Evolutionary conservation across 108 stramenopile genomes (phyloP).

Genomic region (Cylindrotheca closterium): DNA sequence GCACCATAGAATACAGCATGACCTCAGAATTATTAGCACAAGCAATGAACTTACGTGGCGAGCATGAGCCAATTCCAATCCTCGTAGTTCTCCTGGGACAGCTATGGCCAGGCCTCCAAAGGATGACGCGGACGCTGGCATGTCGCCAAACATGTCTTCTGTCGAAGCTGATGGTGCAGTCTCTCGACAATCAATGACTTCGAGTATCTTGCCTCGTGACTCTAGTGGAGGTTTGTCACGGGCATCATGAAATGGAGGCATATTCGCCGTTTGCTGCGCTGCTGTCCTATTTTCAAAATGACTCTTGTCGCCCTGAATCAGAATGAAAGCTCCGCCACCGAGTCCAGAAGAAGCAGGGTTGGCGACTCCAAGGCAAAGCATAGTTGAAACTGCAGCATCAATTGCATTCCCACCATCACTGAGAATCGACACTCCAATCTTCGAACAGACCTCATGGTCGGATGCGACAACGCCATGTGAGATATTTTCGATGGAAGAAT

Average conservation of each 20-base stretch:
- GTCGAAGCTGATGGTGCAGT: slow-evolving; percentile 53
- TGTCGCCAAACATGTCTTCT: slow-evolving; percentile 48
- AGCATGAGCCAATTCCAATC: slow-evolving; percentile 66
- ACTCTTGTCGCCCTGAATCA: slow-evolving; percentile 48
- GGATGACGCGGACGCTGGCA: slow-evolving; percentile 35
- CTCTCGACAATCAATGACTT: slow-evolving; percentile 85
- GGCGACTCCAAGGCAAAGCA: slow-evolving; percentile 77
- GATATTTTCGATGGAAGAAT: slow-evolving; percentile 28
- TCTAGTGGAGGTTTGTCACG: slow-evolving; percentile 9
- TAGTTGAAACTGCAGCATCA: slow-evolving; percentile 76
- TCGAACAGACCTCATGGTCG: slow-evolving; percentile 58
- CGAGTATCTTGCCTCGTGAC: slow-evolving; percentile 23
- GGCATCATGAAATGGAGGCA: slow-evolving; percentile 43
- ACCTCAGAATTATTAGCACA: too few relatives aligned
- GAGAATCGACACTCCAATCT: slow-evolving; percentile 50
- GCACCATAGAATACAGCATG: not conserved
- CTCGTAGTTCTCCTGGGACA: slow-evolving; percentile 78
- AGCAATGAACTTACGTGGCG: slow-evolving; percentile 59
- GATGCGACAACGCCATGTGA: slow-evolving; percentile 61
- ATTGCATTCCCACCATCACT: slow-evolving; percentile 67
- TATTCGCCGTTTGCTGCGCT: not conserved
- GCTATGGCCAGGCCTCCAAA: slow-evolving; percentile 67
- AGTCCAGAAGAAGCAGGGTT: slow-evolving; percentile 79
- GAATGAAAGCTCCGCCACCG: slow-evolving; percentile 81
- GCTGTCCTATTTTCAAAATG: slow-evolving; percentile 19